These are phyloP conservation scores for Punctularia strigosozonata DNA, from an alignment of 768 basidiomycete species.

Conservation along the genomic window DNA sequence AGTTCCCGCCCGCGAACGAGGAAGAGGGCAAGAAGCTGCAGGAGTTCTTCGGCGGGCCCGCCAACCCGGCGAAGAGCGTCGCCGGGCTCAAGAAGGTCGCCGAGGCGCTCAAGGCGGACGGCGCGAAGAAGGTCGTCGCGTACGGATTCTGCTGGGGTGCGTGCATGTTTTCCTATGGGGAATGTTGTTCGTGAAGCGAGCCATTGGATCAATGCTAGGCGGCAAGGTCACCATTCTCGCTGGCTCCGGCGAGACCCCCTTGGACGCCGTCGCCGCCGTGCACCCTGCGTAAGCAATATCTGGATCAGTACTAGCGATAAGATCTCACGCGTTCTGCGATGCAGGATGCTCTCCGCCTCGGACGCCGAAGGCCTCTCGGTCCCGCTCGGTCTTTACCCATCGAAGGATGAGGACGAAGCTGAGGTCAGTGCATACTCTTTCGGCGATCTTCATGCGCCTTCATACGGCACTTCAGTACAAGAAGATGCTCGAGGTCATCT, in stretches of 20 bases:
- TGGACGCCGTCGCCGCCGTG: slow-evolving; percentile 36
- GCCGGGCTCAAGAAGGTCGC: slow-evolving; percentile 31
- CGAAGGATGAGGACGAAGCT: slow-evolving; percentile 43
- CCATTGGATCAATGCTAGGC: slow-evolving; percentile 19
- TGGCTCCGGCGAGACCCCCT: slow-evolving; percentile 27
- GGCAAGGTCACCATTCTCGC: slow-evolving; percentile 37
- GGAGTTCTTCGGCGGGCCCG: slow-evolving; percentile 45
- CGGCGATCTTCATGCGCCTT: not conserved
- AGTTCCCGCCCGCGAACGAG: slow-evolving; percentile 43
- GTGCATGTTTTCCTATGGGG: slow-evolving; percentile 2
- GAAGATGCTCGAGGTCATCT: slow-evolving; percentile 34
- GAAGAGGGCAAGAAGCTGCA: slow-evolving; percentile 40
- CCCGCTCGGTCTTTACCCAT: slow-evolving; percentile 45
- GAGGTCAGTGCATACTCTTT: slow-evolving; percentile 26
- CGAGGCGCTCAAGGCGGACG: slow-evolving; percentile 27
- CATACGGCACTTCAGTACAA: slow-evolving; percentile 23
- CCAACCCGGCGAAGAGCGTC: slow-evolving; percentile 27
- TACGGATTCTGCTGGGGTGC: slow-evolving; percentile 56
- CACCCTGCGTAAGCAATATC: slow-evolving; percentile 42
- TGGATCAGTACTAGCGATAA: not conserved
- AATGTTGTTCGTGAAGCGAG: slow-evolving; percentile 4
- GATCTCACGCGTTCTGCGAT: not conserved
- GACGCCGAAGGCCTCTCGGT: slow-evolving; percentile 40
- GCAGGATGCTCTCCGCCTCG: slow-evolving; percentile 36
- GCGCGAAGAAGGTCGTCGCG: slow-evolving; percentile 31